Percentiles rank a stretch among this genome's conserved stretches.
Evolutionary conservation across 2,329 filamentous ascomycete species (phyloP).

Genomic region (Xylariomycetidae sp.): DNA sequence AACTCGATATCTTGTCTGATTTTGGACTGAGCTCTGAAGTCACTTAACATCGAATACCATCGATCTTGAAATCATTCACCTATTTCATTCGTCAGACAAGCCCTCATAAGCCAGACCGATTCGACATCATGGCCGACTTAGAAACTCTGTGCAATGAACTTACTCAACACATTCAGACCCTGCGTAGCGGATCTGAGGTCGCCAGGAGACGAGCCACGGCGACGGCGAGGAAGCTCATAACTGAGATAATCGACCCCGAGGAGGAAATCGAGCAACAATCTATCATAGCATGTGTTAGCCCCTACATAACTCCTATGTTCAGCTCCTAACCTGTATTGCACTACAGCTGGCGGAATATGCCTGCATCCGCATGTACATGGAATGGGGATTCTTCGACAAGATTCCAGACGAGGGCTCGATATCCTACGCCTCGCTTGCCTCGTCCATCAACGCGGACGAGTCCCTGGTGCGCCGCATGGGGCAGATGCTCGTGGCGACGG

Average conservation of each 20-base stretch:
- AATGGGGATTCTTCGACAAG: constrained; percentile 14
- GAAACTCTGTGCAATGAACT: constrained; percentile 8
- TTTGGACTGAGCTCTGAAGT: too few relatives aligned
- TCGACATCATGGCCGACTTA: background rate
- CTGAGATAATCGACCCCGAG: constrained; percentile 10
- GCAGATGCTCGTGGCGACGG: constrained; percentile 16
- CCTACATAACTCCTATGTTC: too few relatives aligned
- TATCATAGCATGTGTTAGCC: constrained; percentile 6
- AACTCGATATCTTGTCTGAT: too few relatives aligned
- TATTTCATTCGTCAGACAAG: too few relatives aligned
- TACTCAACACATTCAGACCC: constrained; percentile 3
- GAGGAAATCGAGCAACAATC: constrained; percentile 8
- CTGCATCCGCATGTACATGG: constrained; percentile 11
- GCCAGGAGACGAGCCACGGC: constrained; percentile 6
- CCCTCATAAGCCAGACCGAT: too few relatives aligned
- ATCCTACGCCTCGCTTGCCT: constrained; percentile 8
- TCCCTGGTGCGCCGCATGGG: constrained; percentile 10
- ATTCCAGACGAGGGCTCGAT: constrained; percentile 9
- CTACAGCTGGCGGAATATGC: constrained; percentile 10
- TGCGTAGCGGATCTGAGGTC: constrained; percentile 2
- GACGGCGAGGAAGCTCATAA: constrained; percentile 6
- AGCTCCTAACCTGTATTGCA: background rate
- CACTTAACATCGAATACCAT: too few relatives aligned
- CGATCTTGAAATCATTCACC: too few relatives aligned
- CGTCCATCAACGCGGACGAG: constrained; percentile 8